Evolutionary conservation across 257 asterid genomes (phyloP).

Genomic region (Paulownia fortunei): DNA sequence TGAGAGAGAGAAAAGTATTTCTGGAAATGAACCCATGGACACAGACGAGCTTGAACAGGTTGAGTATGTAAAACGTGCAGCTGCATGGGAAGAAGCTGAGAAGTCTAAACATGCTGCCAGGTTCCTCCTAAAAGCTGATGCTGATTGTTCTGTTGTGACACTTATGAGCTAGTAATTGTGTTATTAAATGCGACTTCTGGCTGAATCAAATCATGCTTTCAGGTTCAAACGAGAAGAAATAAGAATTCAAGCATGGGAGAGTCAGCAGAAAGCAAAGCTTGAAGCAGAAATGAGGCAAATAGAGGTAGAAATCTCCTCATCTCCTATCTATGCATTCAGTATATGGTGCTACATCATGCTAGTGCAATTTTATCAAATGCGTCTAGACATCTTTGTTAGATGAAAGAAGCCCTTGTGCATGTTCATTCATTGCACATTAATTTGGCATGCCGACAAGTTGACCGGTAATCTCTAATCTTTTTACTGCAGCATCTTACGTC

Average conservation of each 20-base stretch:
- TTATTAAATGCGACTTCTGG: background rate
- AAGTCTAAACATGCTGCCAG: slow-evolving; percentile 85
- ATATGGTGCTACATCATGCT: background rate
- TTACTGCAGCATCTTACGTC: too few relatives aligned
- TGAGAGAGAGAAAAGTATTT: slow-evolving; percentile 54
- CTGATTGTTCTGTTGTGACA: background rate
- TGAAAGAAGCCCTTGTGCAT: too few relatives aligned
- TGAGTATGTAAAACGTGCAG: slow-evolving; percentile 84
- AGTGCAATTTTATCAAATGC: background rate
- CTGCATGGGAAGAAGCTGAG: slow-evolving; percentile 96
- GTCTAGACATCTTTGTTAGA: too few relatives aligned
- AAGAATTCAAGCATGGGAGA: slow-evolving; percentile 95
- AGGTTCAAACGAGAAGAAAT: slow-evolving; percentile 93
- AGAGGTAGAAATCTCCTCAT: slow-evolving; percentile 62
- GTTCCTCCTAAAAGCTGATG: slow-evolving; percentile 36
- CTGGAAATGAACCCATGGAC: slow-evolving; percentile 40
- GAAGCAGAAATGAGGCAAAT: slow-evolving; percentile 97
- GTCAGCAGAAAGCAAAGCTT: slow-evolving; percentile 87
- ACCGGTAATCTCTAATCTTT: too few relatives aligned
- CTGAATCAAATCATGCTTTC: slow-evolving; percentile 12
- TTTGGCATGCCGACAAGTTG: too few relatives aligned
- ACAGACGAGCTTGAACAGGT: slow-evolving; percentile 60
- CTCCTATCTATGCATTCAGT: slow-evolving; percentile 6
- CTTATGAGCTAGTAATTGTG: slow-evolving; percentile 13
- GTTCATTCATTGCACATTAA: too few relatives aligned